phyloP scores from a whole-genome alignment of 495 filamentous ascomycete species.

The Neurospora sp. region DNA sequence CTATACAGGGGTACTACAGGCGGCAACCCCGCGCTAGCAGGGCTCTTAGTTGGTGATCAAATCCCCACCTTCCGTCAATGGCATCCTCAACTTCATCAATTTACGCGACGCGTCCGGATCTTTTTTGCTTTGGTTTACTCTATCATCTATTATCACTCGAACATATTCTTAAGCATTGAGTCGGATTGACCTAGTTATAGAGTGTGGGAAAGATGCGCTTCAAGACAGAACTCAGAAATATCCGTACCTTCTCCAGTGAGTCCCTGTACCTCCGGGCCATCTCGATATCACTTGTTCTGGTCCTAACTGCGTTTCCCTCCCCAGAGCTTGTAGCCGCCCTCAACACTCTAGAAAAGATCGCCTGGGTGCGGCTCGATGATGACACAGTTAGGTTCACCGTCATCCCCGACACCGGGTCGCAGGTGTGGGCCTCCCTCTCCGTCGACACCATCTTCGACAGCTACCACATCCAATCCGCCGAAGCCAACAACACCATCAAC shows the following conservation, averaged over 20 bases:
- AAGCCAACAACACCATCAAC: constrained; percentile 75
- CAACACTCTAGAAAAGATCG: constrained; percentile 78
- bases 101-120: constrained; percentile 2
- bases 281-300: neutral
- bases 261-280: neutral
- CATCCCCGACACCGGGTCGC: constrained; percentile 83
- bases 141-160: neutral
- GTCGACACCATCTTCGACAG: constrained; percentile 80
- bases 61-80: neutral
- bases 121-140: neutral
- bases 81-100: neutral
- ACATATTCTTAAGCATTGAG: neutral
- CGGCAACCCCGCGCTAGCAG: neutral
- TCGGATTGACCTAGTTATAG: neutral
- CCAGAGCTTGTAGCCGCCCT: constrained; percentile 78
- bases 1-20: neutral
- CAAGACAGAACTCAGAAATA: constrained; percentile 68
- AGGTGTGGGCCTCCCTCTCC: constrained; percentile 78
- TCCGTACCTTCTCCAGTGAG: constrained; percentile 73
- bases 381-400: constrained; percentile 86
- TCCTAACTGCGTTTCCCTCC: constrained; percentile 1
- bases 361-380: constrained; percentile 85
- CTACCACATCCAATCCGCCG: constrained; percentile 78
- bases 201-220: constrained; percentile 54
- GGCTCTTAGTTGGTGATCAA: neutral